phyloP scores from a whole-genome alignment of 129 eudicot species.

The Pittosporum tobira region DNA sequence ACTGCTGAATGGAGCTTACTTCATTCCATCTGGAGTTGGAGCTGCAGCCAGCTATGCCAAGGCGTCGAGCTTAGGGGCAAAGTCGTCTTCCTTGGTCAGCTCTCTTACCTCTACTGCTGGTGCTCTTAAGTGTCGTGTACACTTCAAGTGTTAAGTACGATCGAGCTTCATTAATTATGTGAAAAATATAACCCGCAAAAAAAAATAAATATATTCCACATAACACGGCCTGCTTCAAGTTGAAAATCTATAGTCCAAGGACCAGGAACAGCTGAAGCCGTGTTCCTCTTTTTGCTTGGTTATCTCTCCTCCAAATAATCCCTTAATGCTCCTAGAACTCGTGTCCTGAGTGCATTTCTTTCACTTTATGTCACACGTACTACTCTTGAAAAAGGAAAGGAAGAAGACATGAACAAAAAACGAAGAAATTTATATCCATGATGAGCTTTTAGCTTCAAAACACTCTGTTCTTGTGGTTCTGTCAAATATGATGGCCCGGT shows the following conservation, averaged over 20 bases:
- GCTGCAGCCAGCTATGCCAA: conserved; percentile 80
- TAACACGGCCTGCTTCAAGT: conserved; percentile 45
- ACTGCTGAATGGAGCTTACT: conserved; percentile 77
- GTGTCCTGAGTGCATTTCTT: neutral
- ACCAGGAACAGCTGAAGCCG: conserved; percentile 58
- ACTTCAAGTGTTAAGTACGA: conserved; percentile 47
- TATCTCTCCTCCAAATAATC: neutral
- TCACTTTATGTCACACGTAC: neutral
- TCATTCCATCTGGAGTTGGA: conserved; percentile 72
- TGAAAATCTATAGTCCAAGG: conserved; percentile 15
- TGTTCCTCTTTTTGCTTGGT: conserved; percentile 29
- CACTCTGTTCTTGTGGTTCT: neutral
- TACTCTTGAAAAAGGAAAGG: neutral
- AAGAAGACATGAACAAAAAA: too few species aligned
- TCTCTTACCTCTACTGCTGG: conserved; percentile 84
- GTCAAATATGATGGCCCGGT: conserved; percentile 1
- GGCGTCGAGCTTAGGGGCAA: conserved; percentile 85
- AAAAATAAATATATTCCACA: too few species aligned
- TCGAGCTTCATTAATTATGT: neutral
- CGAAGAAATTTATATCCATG: conserved; percentile 15
- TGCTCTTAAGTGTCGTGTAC: conserved; percentile 65
- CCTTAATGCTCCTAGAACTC: conserved; percentile 2
- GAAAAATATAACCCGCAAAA: conserved; percentile 9
- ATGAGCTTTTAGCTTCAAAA: neutral
- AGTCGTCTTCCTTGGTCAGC: conserved; percentile 67